Evolutionary conservation across 73 alveolate genomes (phyloP).

Genomic region (Blepharisma japonicum): DNA sequence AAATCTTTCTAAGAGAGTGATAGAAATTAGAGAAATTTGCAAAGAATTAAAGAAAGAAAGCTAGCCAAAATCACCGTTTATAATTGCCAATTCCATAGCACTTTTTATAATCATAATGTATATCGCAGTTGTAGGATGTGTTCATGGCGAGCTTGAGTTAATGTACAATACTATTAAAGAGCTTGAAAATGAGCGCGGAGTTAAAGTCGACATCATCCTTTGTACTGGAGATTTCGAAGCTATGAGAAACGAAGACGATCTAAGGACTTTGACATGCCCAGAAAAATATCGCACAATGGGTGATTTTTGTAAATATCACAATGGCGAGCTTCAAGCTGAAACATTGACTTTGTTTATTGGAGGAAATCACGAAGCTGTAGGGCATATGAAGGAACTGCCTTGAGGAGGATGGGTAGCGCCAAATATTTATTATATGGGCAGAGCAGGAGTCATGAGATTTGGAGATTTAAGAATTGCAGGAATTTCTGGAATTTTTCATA

Average conservation of each 20-base stretch:
- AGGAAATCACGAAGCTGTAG: conserved; percentile 20
- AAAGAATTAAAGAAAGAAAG: neutral
- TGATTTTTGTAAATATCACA: neutral
- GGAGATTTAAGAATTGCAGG: conserved; percentile 22
- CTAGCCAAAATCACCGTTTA: neutral
- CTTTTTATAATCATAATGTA: neutral
- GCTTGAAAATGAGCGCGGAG: neutral
- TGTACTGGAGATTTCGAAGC: conserved; percentile 29
- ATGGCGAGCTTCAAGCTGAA: neutral
- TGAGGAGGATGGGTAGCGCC: conserved; percentile 18
- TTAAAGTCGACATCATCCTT: conserved; percentile 11
- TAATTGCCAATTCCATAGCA: neutral
- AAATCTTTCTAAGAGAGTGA: no score
- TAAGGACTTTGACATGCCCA: conserved; percentile 2
- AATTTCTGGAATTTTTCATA: conserved; percentile 5
- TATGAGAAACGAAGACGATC: neutral
- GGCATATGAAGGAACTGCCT: neutral
- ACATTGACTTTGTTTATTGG: conserved; percentile 8
- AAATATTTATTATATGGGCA: conserved; percentile 17
- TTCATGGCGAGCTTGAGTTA: conserved; percentile 34
- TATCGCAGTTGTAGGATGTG: conserved; percentile 18
- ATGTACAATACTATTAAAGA: conserved; percentile 8
- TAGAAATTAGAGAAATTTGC: neutral
- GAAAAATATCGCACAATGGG: conserved; percentile 18
- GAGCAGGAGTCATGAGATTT: conserved; percentile 9